A percentile compares a stretch with the other conserved stretches of the same genome.
These are phyloP conservation scores for Colletotrichum gigasporum DNA, from an alignment of 2,329 filamentous ascomycete species.

Conservation along the genomic window DNA sequence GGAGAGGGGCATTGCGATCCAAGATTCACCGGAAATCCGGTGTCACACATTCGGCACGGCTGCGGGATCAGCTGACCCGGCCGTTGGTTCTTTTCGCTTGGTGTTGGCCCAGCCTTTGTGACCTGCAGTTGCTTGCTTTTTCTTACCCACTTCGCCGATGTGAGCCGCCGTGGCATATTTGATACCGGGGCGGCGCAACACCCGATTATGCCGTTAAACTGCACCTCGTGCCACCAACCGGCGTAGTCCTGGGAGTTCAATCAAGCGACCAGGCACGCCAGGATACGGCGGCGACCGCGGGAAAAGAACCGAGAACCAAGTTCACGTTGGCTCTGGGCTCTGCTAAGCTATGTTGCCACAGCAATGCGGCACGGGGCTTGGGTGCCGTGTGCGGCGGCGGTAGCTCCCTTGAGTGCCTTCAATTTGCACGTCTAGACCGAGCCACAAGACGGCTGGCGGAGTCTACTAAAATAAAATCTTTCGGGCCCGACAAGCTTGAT, in stretches of 20 bases:
- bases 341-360: not conserved
- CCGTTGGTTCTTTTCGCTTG: not conserved
- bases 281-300: not conserved
- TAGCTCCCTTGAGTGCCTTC: slow-evolving; percentile 11
- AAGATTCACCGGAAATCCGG: not conserved
- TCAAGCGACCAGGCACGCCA: not conserved
- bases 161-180: not conserved
- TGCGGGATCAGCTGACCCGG: slow-evolving; percentile 14
- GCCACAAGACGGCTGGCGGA: not conserved
- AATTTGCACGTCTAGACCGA: not conserved
- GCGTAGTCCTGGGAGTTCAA: not conserved
- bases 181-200: not conserved
- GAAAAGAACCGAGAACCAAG: not conserved
- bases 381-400: not conserved
- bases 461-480: slow-evolving; percentile 12
- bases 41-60: slow-evolving; percentile 1
- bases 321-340: not conserved
- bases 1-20: not conserved
- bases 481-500: not conserved
- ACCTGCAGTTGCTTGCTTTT: not conserved
- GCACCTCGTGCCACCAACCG: not conserved
- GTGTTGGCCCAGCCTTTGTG: not conserved
- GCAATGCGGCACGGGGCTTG: not conserved
- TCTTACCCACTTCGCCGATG: not conserved
- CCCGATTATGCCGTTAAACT: not conserved